A percentile compares a stretch with the other conserved stretches of the same genome.
Conservation (phyloP, 768 basidiomycete species). For the Tricholomella constricta region DNA sequence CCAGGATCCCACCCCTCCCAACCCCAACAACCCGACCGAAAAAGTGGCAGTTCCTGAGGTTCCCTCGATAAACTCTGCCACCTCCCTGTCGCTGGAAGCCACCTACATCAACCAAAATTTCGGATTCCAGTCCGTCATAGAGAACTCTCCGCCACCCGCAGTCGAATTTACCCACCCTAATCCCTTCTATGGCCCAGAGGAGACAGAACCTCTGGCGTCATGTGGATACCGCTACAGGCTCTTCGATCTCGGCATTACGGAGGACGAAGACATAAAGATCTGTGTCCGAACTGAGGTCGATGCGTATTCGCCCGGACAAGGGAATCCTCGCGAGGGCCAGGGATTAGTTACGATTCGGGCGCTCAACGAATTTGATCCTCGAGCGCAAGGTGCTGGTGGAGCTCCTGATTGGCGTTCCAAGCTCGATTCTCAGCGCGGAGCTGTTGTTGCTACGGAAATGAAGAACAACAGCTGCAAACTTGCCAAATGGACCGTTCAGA, state of each 20-base stretch:
- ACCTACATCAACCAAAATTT: conserved; percentile 99
- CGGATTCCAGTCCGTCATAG: conserved; percentile 90
- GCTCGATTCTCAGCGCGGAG: conserved; percentile 93
- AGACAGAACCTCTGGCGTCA: conserved; percentile 92
- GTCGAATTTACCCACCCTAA: conserved; percentile 85
- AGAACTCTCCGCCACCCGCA: conserved; percentile 60
- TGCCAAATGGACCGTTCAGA: conserved; percentile 96
- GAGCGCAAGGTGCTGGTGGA: conserved; percentile 86
- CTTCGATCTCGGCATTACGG: conserved; percentile 88
- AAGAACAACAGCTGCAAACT: conserved; percentile 99
- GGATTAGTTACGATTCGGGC: conserved; percentile 91
- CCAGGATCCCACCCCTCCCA: conserved; percentile 76
- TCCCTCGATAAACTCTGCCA: conserved; percentile 90
- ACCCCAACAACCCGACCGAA: conserved; percentile 76
- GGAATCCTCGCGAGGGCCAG: conserved; percentile 66
- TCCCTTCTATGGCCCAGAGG: conserved; percentile 93
- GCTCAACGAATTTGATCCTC: conserved; percentile 94
- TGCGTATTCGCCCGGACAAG: conserved; percentile 69
- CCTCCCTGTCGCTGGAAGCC: conserved; percentile 92
- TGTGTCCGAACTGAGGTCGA: conserved; percentile 97
- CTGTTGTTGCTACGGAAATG: conserved; percentile 99
- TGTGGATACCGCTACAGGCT: conserved; percentile 96
- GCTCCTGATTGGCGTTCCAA: conserved; percentile 99
- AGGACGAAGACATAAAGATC: conserved; percentile 89
- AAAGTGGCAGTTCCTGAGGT: conserved; percentile 63